Percentiles rank a stretch among this genome's conserved stretches.
These are phyloP conservation scores for Parathielavia appendiculata DNA, from an alignment of 495 filamentous ascomycete species.

Conservation along the genomic window DNA sequence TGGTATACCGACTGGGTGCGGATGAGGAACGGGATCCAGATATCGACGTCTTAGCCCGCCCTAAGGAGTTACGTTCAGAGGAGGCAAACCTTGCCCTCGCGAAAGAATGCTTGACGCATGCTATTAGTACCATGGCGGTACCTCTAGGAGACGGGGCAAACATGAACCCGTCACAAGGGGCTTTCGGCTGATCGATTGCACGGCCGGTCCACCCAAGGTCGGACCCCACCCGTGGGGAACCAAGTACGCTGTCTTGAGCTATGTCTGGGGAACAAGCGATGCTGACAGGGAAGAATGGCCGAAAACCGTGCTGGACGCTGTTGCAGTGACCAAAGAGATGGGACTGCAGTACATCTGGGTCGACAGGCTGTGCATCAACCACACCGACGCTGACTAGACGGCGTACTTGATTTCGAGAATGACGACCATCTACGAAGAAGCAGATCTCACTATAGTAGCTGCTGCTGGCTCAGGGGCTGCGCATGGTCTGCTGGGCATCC, in stretches of 20 bases:
- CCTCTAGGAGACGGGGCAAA: background rate
- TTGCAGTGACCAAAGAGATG: background rate
- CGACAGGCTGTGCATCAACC: background rate
- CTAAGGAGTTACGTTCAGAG: background rate
- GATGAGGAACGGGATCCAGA: background rate
- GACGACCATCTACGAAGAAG: slow-evolving; percentile 10
- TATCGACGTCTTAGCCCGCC: background rate
- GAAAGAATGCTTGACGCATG: background rate
- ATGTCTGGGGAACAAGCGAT: background rate
- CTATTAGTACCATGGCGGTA: background rate
- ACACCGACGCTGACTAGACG: background rate
- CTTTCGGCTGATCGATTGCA: background rate
- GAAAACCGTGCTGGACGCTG: background rate
- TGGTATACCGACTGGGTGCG: background rate
- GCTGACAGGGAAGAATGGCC: background rate
- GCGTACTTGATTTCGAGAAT: slow-evolving; percentile 4
- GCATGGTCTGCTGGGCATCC: background rate
- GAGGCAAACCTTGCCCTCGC: background rate
- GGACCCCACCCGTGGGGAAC: background rate
- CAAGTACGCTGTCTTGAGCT: background rate
- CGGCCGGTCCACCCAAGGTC: background rate
- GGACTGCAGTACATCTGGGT: background rate
- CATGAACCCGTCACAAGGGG: background rate
- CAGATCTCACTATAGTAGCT: slow-evolving; percentile 27
- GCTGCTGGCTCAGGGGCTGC: background rate